Percentiles rank a stretch among this genome's conserved stretches.
Evolutionary conservation across 2,329 filamentous ascomycete species (phyloP).

Genomic region (Chrysoporthe deuterocubensis): DNA sequence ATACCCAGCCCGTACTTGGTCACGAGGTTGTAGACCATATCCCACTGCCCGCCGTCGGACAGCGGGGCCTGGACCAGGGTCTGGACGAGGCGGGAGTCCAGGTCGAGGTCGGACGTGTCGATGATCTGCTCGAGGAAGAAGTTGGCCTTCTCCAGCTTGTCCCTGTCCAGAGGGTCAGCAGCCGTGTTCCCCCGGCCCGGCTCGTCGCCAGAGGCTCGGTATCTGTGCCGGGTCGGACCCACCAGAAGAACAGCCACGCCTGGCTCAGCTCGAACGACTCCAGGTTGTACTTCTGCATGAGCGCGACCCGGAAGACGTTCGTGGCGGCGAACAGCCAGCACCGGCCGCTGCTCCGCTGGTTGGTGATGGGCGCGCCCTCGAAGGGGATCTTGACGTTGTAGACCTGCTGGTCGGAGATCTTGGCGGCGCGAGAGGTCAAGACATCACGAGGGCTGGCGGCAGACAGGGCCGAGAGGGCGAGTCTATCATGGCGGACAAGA

Average conservation of each 20-base stretch:
- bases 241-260: slow-evolving; percentile 85
- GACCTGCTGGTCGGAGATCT: slow-evolving; percentile 73
- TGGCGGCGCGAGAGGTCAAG: slow-evolving; percentile 65
- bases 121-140: slow-evolving; percentile 87
- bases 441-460: slow-evolving; percentile 68
- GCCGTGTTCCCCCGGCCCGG: too few relatives aligned
- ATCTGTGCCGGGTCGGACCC: background rate
- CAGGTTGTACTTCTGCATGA: slow-evolving; percentile 83
- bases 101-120: slow-evolving; percentile 69
- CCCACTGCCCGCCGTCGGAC: slow-evolving; percentile 86
- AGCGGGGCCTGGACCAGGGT: slow-evolving; percentile 70
- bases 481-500: slow-evolving; percentile 46
- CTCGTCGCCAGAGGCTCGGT: too few relatives aligned
- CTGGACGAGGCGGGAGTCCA: slow-evolving; percentile 76
- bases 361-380: slow-evolving; percentile 82
- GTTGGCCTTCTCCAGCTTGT: slow-evolving; percentile 91
- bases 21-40: slow-evolving; percentile 88
- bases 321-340: slow-evolving; percentile 93
- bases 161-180: slow-evolving; percentile 38
- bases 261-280: slow-evolving; percentile 85
- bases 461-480: slow-evolving; percentile 75
- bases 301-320: slow-evolving; percentile 87
- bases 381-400: slow-evolving; percentile 84
- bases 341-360: slow-evolving; percentile 78
- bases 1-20: slow-evolving; percentile 76